Evolutionary conservation across 2,329 filamentous ascomycete genomes (phyloP).

Genomic region (Botryosphaeria dothidea): DNA sequence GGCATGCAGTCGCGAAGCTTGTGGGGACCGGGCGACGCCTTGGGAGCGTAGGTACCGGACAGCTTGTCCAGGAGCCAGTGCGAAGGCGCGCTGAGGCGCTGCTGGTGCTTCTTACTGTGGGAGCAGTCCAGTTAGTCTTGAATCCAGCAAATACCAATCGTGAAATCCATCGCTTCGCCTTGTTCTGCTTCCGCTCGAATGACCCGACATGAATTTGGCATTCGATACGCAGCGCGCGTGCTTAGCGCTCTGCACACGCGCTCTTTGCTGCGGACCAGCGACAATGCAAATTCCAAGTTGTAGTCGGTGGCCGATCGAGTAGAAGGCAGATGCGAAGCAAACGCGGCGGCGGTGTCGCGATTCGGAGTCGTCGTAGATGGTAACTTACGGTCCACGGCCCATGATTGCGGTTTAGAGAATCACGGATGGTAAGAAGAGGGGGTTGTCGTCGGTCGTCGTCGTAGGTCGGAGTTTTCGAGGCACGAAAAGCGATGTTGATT

Average conservation of each 20-base stretch:
- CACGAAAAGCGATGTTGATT: slow-evolving; percentile 17
- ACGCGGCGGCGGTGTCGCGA: neutral
- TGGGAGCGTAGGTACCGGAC: slow-evolving; percentile 73
- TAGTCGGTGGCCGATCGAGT: neutral
- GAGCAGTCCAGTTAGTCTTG: neutral
- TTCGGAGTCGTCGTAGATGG: neutral
- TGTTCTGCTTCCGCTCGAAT: neutral
- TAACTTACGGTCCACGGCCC: slow-evolving; percentile 65
- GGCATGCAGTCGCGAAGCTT: slow-evolving; percentile 99
- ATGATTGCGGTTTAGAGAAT: slow-evolving; percentile 53
- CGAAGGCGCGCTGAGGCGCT: slow-evolving; percentile 97
- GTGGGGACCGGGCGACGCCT: slow-evolving; percentile 84
- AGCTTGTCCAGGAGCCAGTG: slow-evolving; percentile 99
- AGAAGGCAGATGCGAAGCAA: slow-evolving; percentile 6
- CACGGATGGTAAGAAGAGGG: slow-evolving; percentile 33
- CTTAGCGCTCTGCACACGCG: neutral
- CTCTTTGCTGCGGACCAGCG: neutral
- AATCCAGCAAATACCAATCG: neutral
- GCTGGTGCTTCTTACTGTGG: slow-evolving; percentile 96
- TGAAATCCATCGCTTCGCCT: neutral
- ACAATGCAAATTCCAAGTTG: neutral
- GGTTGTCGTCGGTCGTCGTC: slow-evolving; percentile 31
- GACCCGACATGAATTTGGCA: neutral
- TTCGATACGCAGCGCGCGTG: neutral
- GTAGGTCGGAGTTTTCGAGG: slow-evolving; percentile 25